Conservation (phyloP, 176 grass and related monocot genomes). For the Eragrostis nindensis region DNA sequence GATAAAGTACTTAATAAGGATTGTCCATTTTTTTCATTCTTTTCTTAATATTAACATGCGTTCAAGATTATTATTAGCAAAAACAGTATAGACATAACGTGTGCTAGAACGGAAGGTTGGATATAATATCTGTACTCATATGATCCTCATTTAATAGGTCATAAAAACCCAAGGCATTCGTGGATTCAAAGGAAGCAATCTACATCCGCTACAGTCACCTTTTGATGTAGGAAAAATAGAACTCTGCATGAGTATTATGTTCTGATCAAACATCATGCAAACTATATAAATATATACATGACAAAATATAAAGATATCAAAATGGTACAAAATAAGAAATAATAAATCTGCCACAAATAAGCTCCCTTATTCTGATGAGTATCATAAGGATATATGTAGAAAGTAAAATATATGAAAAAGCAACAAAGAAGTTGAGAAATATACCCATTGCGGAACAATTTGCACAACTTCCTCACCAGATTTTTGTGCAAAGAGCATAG, state of each 20-base stretch:
- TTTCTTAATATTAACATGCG: not conserved
- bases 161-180: not conserved
- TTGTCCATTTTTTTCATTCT: not conserved
- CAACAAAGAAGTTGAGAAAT: slow-evolving; percentile 28
- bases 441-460: slow-evolving; percentile 90
- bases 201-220: not conserved
- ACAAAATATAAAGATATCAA: slow-evolving; percentile 2
- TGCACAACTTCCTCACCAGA: slow-evolving; percentile 71
- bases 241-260: not conserved
- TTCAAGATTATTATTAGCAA: not conserved
- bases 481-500: slow-evolving; percentile 69
- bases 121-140: not conserved
- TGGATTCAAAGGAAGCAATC: too few species aligned
- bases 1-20: not conserved
- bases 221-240: not conserved
- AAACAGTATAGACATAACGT: not conserved
- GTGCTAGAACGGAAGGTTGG: not conserved
- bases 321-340: not conserved
- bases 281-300: not conserved
- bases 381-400: not conserved
- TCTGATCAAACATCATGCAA: slow-evolving; percentile 1
- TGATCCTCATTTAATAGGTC: not conserved
- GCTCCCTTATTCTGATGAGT: not conserved
- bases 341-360: not conserved
- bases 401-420: not conserved